Conservation (phyloP, 2,329 filamentous ascomycete species). For the Alternaria gaisen region DNA sequence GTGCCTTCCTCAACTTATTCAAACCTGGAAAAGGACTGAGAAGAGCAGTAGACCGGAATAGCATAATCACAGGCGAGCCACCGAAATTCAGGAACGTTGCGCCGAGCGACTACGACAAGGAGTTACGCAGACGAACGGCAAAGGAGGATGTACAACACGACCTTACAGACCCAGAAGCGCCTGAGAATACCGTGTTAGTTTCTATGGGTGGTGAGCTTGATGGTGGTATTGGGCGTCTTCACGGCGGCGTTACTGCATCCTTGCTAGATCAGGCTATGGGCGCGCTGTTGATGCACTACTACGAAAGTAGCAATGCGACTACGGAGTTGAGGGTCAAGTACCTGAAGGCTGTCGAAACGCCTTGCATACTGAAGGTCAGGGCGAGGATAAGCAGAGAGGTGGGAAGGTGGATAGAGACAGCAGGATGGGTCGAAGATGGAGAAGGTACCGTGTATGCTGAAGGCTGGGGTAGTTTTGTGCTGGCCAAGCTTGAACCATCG, state of each 20-base stretch:
- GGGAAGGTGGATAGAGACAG: slow-evolving; percentile 34
- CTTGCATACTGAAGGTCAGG: slow-evolving; percentile 30
- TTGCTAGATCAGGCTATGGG: slow-evolving; percentile 43
- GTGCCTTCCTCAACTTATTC: slow-evolving; percentile 37
- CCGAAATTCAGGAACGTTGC: slow-evolving; percentile 1
- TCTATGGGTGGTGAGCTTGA: slow-evolving; percentile 34
- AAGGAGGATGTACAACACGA: slow-evolving; percentile 24
- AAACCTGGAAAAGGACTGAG: slow-evolving; percentile 19
- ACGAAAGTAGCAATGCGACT: slow-evolving; percentile 28
- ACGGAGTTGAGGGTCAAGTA: slow-evolving; percentile 37
- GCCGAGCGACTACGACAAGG: background rate
- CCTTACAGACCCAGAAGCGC: slow-evolving; percentile 21
- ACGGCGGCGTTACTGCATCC: slow-evolving; percentile 38
- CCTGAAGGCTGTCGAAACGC: slow-evolving; percentile 34
- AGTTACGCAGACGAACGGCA: slow-evolving; percentile 9
- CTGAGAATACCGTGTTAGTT: slow-evolving; percentile 32
- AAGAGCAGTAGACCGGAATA: slow-evolving; percentile 17
- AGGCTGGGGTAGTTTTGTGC: slow-evolving; percentile 29
- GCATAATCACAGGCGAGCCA: background rate
- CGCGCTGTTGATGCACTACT: slow-evolving; percentile 22
- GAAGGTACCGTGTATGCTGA: slow-evolving; percentile 35
- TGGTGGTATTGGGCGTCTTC: slow-evolving; percentile 29
- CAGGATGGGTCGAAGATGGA: slow-evolving; percentile 38
- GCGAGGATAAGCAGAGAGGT: slow-evolving; percentile 32
- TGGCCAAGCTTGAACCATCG: slow-evolving; percentile 13